Percentiles rank a stretch among this genome's conserved stretches.
Evolutionary conservation across 129 eudicot species (phyloP).

Genomic region (Flaveria ramosissima): DNA sequence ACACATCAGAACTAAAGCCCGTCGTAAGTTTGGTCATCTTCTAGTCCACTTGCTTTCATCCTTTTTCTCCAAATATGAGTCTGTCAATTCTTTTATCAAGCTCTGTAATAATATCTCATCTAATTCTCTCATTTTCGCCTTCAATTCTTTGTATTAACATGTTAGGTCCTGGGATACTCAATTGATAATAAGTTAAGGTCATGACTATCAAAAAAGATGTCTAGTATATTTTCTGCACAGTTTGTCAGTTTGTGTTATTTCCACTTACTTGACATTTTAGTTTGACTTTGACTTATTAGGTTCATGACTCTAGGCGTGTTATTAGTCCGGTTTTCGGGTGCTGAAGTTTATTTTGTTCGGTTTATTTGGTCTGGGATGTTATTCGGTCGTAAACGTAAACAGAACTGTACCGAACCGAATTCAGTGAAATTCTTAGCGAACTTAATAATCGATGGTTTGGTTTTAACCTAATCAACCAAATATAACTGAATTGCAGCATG

Average conservation of each 20-base stretch:
- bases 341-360: no score
- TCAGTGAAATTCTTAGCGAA: no score
- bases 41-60: neutral
- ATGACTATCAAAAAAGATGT: neutral
- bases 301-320: neutral
- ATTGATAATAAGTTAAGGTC: neutral
- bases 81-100: neutral
- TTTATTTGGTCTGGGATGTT: no score
- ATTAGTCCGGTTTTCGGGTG: no score
- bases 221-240: neutral
- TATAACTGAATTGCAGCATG: no score
- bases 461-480: no score
- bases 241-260: neutral
- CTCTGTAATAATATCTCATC: neutral
- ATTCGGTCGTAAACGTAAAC: no score
- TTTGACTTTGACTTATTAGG: conserved; percentile 1
- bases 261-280: neutral
- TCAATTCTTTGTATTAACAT: neutral
- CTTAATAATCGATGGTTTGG: no score
- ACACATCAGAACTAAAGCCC: neutral
- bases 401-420: no score
- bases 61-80: neutral
- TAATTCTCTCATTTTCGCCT: neutral
- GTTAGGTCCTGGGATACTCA: neutral
- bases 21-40: neutral